Base-by-base conservation (phyloP, 1,139 yeast genomes). In the Pichia sp. region DNA sequence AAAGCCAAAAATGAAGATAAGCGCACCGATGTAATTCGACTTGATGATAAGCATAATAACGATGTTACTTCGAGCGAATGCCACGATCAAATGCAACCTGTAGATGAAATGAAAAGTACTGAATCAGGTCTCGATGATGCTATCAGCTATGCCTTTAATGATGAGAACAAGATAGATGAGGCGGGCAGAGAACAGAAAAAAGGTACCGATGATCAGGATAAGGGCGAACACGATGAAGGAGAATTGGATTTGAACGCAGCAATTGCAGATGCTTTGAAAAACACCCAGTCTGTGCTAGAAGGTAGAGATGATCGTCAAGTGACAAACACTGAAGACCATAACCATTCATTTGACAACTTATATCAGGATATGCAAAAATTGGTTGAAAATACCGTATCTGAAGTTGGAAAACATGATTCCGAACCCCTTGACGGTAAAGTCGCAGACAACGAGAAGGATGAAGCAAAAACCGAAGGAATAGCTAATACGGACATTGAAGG, bases 191-290 rank as follows among this genome's bases (percentile, higher is more conserved):
- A 36, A 16, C 40, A 36, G 14, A 14, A 36, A 6, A 3, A 40
- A 27, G 43, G 17, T 12, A 47, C 31, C 29, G 43, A 12, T 16
- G 31, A 16, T 43, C n/a, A 33, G 29, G 7, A 42, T 2, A 24
- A 16, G 16, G 55, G 52, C 20, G 52, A 47, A 12, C 53, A 47
- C 17, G 33, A 49, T 20, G 53, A 45, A 8, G 51, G 60, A 4
- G 62, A 58, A 41, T 38, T 58, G 20, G 66, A 63, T 46, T 46
- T 61, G 20, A 55, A 55, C 24, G 53, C 51, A 6, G 63, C 59
- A 16, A 60, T 60, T 30, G 58, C 53, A 24, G 58, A 59, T 46
- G 63, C 63, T 3, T 47, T 61, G 34, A 54, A 51, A 20, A 54
- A 48, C 4, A 43, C 55, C n/a, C 52, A 41, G 41, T 30, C 40